Evolutionary conservation across 164 flowering plant genomes (phyloP).

Genomic region (Piper betle): DNA sequence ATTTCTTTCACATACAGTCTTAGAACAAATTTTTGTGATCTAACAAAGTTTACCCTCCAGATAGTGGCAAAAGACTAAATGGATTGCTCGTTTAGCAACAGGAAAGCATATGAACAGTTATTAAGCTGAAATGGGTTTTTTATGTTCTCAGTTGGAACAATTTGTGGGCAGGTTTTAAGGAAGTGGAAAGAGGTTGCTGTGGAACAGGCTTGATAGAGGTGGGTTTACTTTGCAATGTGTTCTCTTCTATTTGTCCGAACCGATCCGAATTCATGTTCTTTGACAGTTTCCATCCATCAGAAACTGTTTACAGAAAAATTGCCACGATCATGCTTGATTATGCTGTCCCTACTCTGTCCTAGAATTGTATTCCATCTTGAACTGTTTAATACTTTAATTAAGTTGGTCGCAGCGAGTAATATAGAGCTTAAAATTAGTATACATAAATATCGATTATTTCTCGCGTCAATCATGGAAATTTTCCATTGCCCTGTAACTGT

Average conservation of each 20-base stretch:
- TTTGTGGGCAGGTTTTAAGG: constrained; percentile 31
- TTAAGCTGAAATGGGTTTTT: neutral
- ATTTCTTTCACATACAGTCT: neutral
- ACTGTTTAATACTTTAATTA: too few relatives aligned
- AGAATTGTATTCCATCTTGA: neutral
- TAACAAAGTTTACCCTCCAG: too few relatives aligned
- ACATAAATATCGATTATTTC: too few relatives aligned
- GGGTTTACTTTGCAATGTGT: constrained; percentile 27
- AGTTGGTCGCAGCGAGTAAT: too few relatives aligned
- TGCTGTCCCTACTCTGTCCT: neutral
- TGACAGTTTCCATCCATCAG: constrained; percentile 35
- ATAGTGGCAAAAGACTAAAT: too few relatives aligned
- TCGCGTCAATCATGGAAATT: too few relatives aligned
- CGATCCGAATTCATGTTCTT: constrained; percentile 34
- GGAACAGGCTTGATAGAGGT: constrained; percentile 45
- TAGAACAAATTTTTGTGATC: neutral
- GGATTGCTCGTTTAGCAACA: too few relatives aligned
- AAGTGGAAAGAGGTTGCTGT: constrained; percentile 39
- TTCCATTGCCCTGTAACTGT: too few relatives aligned
- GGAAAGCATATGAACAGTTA: too few relatives aligned
- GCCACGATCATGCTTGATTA: neutral
- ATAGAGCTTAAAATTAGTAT: too few relatives aligned
- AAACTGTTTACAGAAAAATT: constrained; percentile 13
- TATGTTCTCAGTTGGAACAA: neutral
- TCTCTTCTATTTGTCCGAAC: constrained; percentile 27